Base-by-base conservation (phyloP, 371 early-diverging fungal species). In the Mortierella sp. region DNA sequence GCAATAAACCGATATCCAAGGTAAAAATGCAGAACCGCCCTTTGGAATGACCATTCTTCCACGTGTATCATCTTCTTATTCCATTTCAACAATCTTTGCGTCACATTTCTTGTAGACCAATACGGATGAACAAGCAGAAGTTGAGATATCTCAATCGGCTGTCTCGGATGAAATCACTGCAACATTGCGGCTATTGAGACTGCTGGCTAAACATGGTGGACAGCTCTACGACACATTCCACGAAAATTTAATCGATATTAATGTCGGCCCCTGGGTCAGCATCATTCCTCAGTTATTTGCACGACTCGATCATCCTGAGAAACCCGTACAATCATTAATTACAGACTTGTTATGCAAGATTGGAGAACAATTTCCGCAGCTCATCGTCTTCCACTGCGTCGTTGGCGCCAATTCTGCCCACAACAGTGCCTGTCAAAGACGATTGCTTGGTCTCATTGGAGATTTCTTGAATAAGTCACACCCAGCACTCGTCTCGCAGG, bases 211-310 rank as follows among this genome's bases (percentile, higher is more conserved):
- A 52, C 92, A 91, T 74, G 94, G 93, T 9, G 79, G 84, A 1
- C 81, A 85, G 33, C 72, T 93, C 10, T 83, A 85, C 41, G 58
- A 72, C 0, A 63, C 74, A 2, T 91, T 90, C 63, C 32, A 60
- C 0, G 77, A 84, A 10, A 83, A 88, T 40, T 84, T 92, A 7
- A 71, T 50, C 8, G 86, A 87, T 11, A 86, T 87, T 32, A 79
- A 88, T 21, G 83, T 83, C 28, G 69, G 75, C n/a, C 84, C 88
- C 9, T 95, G 96, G 96, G 86, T 89, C 59, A 80, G 72, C 11
- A 87, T 96, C n/a, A 88, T 93, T 32, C 95, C 95, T 6, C 96
- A 96, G 77, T 77, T 96, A 6, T 94, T 94, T 77, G 89, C 94
- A 0, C 87, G 93, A 40, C 73, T 95, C 24, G 87, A 89, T 41